These are phyloP conservation scores for Trichomonascaceae sp. DNA, from an alignment of 1,139 yeast species.

Conservation along the genomic window DNA sequence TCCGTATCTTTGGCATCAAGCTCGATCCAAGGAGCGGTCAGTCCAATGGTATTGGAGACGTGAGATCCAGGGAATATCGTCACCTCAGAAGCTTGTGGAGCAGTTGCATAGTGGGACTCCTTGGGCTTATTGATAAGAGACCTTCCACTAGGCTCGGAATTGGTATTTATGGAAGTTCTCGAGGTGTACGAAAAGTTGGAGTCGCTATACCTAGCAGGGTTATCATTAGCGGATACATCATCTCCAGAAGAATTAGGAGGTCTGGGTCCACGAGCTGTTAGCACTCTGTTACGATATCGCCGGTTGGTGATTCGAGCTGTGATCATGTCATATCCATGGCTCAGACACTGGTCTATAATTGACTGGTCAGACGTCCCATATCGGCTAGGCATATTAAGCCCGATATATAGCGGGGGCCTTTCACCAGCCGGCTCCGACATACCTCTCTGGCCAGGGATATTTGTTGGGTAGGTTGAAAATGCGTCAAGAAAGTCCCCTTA, in stretches of 20 bases:
- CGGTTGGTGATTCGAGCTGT: constrained; percentile 33
- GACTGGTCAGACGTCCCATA: constrained; percentile 27
- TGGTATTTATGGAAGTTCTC: constrained; percentile 2
- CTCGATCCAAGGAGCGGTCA: constrained; percentile 60
- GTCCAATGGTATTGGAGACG: constrained; percentile 40
- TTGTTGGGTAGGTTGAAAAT: neutral
- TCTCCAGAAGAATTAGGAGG: constrained; percentile 2
- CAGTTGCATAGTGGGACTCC: constrained; percentile 14
- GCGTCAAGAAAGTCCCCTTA: too few species aligned
- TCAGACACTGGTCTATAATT: constrained; percentile 30
- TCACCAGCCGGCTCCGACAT: constrained; percentile 4
- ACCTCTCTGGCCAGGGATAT: neutral
- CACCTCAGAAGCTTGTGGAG: constrained; percentile 27
- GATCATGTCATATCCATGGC: constrained; percentile 34
- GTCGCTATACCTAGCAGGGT: neutral
- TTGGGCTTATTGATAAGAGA: neutral
- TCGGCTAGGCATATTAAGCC: constrained; percentile 33
- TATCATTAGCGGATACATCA: constrained; percentile 3
- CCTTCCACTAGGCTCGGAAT: constrained; percentile 3
- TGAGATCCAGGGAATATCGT: constrained; percentile 35
- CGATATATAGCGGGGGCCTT: constrained; percentile 25
- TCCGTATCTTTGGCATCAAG: constrained; percentile 45
- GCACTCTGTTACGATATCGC: constrained; percentile 27
- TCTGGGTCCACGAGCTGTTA: constrained; percentile 13
- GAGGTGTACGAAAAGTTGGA: constrained; percentile 1